These are phyloP conservation scores for Kluyveromyces nonfermentans DNA, from an alignment of 805 yeast species.

Conservation along the genomic window DNA sequence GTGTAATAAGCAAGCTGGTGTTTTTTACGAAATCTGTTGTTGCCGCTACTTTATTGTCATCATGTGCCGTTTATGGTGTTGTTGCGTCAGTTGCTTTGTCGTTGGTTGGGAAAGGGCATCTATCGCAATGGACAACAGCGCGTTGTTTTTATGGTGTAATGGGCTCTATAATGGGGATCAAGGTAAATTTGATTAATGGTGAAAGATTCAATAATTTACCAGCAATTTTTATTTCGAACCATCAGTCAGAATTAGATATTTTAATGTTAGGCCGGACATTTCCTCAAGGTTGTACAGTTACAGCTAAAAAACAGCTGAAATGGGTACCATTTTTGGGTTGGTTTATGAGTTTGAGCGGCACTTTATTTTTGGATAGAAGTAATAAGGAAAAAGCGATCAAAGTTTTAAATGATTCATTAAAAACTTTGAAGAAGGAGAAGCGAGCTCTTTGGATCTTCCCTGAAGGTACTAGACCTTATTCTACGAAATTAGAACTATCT, in stretches of 20 bases:
- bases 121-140: conserved; percentile 87
- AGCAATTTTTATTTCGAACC: conserved; percentile 76
- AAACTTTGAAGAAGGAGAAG: conserved; percentile 47
- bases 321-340: conserved; percentile 90
- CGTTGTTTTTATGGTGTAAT: conserved; percentile 62
- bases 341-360: conserved; percentile 89
- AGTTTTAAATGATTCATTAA: conserved; percentile 64
- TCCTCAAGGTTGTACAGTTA: conserved; percentile 83
- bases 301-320: conserved; percentile 79
- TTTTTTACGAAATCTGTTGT: conserved; percentile 48
- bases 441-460: conserved; percentile 87
- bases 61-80: conserved; percentile 69
- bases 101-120: conserved; percentile 60
- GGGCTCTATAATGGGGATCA: conserved; percentile 57
- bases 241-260: conserved; percentile 84
- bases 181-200: conserved; percentile 59
- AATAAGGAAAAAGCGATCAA: conserved; percentile 65
- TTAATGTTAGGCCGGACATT: conserved; percentile 72
- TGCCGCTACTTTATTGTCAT: conserved; percentile 43
- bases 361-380: conserved; percentile 81
- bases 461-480: conserved; percentile 91
- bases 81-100: conserved; percentile 60
- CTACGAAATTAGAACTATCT: conserved; percentile 54
- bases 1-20: conserved; percentile 30
- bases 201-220: conserved; percentile 53